phyloP scores from a whole-genome alignment of 805 yeast species.

The Lipomyces oligophaga region DNA sequence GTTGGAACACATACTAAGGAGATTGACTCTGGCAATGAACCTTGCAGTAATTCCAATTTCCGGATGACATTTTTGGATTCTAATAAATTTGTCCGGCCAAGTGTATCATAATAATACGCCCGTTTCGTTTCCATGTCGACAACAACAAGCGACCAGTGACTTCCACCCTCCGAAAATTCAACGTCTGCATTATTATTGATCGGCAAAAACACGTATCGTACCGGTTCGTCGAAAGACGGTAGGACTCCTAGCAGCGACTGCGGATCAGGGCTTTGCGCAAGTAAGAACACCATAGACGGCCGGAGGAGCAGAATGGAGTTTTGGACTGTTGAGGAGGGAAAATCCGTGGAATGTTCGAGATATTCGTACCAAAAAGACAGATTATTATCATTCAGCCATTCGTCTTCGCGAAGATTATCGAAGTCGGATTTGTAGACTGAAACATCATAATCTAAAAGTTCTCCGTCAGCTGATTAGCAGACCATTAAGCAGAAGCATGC shows the following conservation, averaged over 20 bases:
- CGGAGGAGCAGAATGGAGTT: constrained; percentile 37
- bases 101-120: constrained; percentile 58
- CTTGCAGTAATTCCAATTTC: constrained; percentile 35
- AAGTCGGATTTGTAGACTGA: constrained; percentile 43
- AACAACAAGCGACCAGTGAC: constrained; percentile 71
- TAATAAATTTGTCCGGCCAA: constrained; percentile 44
- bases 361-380: constrained; percentile 60
- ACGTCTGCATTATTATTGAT: constrained; percentile 62
- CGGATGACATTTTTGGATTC: constrained; percentile 38
- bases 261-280: constrained; percentile 46
- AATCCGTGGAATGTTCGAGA: constrained; percentile 38
- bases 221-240: constrained; percentile 45
- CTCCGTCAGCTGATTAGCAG: not conserved
- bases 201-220: constrained; percentile 61
- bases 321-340: not conserved
- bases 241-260: constrained; percentile 43
- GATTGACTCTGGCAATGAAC: not conserved
- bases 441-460: constrained; percentile 22
- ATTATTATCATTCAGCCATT: constrained; percentile 73
- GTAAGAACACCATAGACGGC: constrained; percentile 63
- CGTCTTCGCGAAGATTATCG: constrained; percentile 54
- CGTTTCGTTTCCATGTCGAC: constrained; percentile 47
- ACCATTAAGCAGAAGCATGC: not conserved
- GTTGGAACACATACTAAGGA: constrained; percentile 11
- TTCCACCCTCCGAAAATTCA: constrained; percentile 60